phyloP scores from a whole-genome alignment of 352 stramenopile species.

The Pythium sp. region DNA sequence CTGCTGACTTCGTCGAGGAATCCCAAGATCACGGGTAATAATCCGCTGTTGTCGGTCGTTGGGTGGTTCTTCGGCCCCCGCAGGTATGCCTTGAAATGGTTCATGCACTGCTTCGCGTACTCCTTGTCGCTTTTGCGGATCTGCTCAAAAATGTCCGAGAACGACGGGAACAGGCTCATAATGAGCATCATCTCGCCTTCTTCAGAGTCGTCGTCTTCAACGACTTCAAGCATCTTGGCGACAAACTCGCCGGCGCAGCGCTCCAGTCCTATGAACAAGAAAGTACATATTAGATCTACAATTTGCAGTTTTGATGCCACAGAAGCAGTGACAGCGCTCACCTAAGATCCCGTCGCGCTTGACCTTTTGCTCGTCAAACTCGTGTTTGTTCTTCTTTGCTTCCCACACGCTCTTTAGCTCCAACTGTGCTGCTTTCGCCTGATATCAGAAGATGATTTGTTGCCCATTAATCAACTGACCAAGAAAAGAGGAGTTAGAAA shows the following conservation, averaged over 20 bases:
- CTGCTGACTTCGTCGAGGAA: slow-evolving; percentile 72
- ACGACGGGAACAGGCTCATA: slow-evolving; percentile 85
- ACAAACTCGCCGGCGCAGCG: slow-evolving; percentile 85
- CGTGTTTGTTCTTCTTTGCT: slow-evolving; percentile 73
- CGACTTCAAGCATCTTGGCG: slow-evolving; percentile 81
- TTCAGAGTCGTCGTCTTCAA: slow-evolving; percentile 76
- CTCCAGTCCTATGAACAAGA: slow-evolving; percentile 49
- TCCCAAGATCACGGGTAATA: slow-evolving; percentile 68
- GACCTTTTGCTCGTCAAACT: slow-evolving; percentile 79
- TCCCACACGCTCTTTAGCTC: slow-evolving; percentile 64
- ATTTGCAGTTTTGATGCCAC: not conserved
- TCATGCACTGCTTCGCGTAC: slow-evolving; percentile 84
- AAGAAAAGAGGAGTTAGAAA: slow-evolving; percentile 14
- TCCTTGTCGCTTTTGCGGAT: slow-evolving; percentile 74
- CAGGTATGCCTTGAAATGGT: slow-evolving; percentile 83
- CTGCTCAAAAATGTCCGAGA: slow-evolving; percentile 85
- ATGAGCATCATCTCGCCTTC: slow-evolving; percentile 81
- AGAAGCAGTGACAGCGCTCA: slow-evolving; percentile 19
- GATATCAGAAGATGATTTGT: slow-evolving; percentile 9
- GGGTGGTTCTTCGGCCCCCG: slow-evolving; percentile 83
- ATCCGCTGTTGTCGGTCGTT: slow-evolving; percentile 61
- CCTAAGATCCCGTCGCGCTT: slow-evolving; percentile 80
- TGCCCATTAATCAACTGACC: not conserved
- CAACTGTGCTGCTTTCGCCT: slow-evolving; percentile 67
- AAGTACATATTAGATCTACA: not conserved